Percentiles rank a stretch among this genome's conserved stretches.
These are phyloP conservation scores for Cnidoscolus chayamansa DNA, from an alignment of 441 rosid species.

Conservation along the genomic window DNA sequence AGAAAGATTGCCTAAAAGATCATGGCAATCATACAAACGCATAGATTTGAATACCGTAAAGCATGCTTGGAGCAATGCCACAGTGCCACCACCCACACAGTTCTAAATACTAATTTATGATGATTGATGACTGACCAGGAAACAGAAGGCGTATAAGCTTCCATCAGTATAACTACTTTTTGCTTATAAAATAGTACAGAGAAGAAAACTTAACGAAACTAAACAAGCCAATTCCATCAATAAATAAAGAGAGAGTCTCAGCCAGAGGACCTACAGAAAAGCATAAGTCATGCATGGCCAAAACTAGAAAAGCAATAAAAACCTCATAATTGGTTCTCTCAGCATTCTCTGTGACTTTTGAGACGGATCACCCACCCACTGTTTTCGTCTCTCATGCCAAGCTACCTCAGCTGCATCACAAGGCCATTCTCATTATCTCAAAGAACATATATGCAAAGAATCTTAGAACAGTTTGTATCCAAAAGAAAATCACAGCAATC, in stretches of 20 bases:
- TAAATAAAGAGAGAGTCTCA: not conserved
- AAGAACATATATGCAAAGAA: not conserved
- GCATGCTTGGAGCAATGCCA: not conserved
- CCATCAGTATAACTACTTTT: not conserved
- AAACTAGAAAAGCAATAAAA: not conserved
- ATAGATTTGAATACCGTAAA: not conserved
- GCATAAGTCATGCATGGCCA: not conserved
- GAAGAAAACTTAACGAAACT: not conserved
- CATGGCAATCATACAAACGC: not conserved
- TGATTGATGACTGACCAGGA: too few relatives aligned
- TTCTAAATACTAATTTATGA: too few relatives aligned
- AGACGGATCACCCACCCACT: slow-evolving; percentile 57
- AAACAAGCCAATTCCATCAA: not conserved
- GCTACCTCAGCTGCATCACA: slow-evolving; percentile 46
- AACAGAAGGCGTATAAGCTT: not conserved
- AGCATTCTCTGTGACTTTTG: slow-evolving; percentile 36
- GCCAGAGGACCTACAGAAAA: not conserved
- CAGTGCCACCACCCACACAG: not conserved
- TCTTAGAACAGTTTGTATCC: not conserved
- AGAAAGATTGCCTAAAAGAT: not conserved
- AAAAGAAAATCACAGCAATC: not conserved
- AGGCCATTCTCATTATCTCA: slow-evolving; percentile 15
- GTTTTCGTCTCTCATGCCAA: slow-evolving; percentile 54
- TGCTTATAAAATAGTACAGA: not conserved
- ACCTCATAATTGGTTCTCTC: slow-evolving; percentile 56